A percentile compares a stretch with the other conserved stretches of the same genome.
Evolutionary conservation across 1,139 yeast genomes (phyloP).

Genomic region (Kluyveromyces marxianus): DNA sequence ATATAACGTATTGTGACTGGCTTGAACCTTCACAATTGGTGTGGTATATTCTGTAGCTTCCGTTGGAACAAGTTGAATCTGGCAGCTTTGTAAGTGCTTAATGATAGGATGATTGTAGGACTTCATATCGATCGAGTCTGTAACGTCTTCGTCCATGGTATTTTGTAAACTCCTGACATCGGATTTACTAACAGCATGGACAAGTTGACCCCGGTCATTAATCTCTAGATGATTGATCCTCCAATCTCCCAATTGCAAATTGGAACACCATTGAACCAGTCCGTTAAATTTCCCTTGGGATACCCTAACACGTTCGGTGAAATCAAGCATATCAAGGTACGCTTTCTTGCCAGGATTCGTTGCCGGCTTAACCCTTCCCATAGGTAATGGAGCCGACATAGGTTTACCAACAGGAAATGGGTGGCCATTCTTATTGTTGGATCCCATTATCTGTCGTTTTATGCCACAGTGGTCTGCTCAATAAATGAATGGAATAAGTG

Average conservation of each 20-base stretch:
- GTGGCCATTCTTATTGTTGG: not conserved
- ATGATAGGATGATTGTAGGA: constrained; percentile 24
- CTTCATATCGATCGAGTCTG: not conserved
- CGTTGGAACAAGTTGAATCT: constrained; percentile 21
- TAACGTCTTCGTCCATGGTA: not conserved
- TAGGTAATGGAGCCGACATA: not conserved
- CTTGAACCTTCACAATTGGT: constrained; percentile 42
- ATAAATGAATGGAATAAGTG: too few relatives aligned
- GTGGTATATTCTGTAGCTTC: constrained; percentile 25
- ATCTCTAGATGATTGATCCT: constrained; percentile 19
- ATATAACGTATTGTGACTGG: constrained; percentile 29
- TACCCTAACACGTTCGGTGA: constrained; percentile 9
- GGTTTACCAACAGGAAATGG: not conserved
- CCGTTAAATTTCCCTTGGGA: constrained; percentile 28
- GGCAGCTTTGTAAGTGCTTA: constrained; percentile 34
- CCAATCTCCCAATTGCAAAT: constrained; percentile 18
- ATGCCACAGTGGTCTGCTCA: too few relatives aligned
- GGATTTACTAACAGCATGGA: constrained; percentile 10
- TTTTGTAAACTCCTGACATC: not conserved
- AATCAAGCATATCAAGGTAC: not conserved
- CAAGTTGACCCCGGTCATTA: constrained; percentile 21
- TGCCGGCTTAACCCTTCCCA: not conserved
- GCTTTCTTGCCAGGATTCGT: not conserved
- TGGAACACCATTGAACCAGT: constrained; percentile 25
- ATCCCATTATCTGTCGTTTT: not conserved